A percentile compares a stretch with the other conserved stretches of the same genome.
These are phyloP conservation scores for Neopestalotiopsis clavispora DNA, from an alignment of 2,329 filamentous ascomycete species.

Conservation along the genomic window DNA sequence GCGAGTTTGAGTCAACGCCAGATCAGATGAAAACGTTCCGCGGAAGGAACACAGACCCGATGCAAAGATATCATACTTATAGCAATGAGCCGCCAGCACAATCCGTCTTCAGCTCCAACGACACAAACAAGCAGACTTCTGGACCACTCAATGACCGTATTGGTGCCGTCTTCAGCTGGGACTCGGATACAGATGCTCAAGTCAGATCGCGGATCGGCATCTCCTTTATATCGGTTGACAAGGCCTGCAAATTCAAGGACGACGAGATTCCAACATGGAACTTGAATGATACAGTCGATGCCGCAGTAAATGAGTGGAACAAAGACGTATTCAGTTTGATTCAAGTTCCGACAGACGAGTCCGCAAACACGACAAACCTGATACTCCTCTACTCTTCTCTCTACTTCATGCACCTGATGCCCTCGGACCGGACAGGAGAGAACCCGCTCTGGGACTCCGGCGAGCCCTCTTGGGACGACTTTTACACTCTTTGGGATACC, in stretches of 20 bases:
- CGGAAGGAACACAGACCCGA: conserved; percentile 24
- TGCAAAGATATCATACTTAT: conserved; percentile 12
- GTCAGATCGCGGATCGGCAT: conserved; percentile 7
- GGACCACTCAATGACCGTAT: conserved; percentile 26
- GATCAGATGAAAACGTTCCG: conserved; percentile 34
- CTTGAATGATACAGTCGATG: conserved; percentile 11
- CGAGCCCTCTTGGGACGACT: conserved; percentile 43
- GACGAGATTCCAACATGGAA: conserved; percentile 19
- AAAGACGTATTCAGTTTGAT: conserved; percentile 11
- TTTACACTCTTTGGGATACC: conserved; percentile 38
- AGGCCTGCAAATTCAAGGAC: conserved; percentile 14
- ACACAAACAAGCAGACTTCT: conserved; percentile 28
- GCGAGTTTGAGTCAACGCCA: conserved; percentile 44
- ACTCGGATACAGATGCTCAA: conserved; percentile 16
- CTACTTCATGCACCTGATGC: conserved; percentile 60
- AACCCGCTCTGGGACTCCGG: conserved; percentile 53
- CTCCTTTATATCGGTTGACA: conserved; percentile 11
- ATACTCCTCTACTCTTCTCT: conserved; percentile 53
- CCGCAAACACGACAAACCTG: conserved; percentile 7
- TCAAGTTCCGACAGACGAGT: conserved; percentile 26
- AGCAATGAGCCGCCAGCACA: conserved; percentile 12
- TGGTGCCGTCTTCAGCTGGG: conserved; percentile 16
- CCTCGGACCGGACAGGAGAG: conserved; percentile 58
- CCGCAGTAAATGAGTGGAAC: conserved; percentile 16
- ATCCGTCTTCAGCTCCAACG: conserved; percentile 2